phyloP scores from a whole-genome alignment of 306 rosid genomes.

The Urtica urens region DNA sequence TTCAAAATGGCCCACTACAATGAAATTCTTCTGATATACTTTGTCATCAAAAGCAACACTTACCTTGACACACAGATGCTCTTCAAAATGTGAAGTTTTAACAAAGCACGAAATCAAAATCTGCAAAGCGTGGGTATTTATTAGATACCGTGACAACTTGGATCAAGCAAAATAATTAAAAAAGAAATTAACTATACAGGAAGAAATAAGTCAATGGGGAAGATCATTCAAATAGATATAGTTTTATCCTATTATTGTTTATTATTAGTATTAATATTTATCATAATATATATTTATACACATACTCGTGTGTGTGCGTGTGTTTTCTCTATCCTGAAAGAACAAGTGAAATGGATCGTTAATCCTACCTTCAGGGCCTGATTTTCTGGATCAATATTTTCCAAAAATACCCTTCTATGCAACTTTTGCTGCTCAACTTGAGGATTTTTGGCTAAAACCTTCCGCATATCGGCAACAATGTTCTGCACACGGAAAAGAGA shows the following conservation, averaged over 20 bases:
- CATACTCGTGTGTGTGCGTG: no score
- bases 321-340: no score
- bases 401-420: conserved; percentile 94
- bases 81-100: conserved; percentile 91
- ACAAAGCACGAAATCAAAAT: conserved; percentile 91
- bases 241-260: no score
- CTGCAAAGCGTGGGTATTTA: conserved; percentile 33
- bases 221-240: background rate
- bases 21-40: background rate
- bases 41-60: background rate
- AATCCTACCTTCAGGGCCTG: conserved; percentile 73
- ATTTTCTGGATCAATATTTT: conserved; percentile 60
- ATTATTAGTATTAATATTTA: no score
- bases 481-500: conserved; percentile 31
- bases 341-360: background rate
- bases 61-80: conserved; percentile 93
- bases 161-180: conserved; percentile 1
- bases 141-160: background rate
- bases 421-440: conserved; percentile 97
- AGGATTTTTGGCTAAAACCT: conserved; percentile 90
- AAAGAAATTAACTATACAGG: background rate
- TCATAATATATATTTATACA: no score
- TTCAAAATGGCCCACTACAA: conserved; percentile 13
- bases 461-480: conserved; percentile 97
- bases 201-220: background rate